Conservation (phyloP, 805 yeast species). For the Starmerella lactis-condensi region DNA sequence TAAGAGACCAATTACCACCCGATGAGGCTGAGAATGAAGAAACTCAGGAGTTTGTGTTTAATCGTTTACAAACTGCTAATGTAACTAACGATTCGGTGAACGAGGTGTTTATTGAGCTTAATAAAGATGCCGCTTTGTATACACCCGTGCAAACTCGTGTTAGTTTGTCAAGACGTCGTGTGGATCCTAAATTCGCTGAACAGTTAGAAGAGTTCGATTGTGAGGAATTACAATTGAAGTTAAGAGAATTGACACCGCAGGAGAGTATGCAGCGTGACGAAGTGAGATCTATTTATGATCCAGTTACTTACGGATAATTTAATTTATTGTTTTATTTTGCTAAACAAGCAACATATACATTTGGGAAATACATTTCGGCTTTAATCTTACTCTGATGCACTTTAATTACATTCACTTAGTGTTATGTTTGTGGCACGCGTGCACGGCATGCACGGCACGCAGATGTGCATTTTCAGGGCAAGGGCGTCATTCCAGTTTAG, state of each 20-base stretch:
- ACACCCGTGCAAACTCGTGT: slow-evolving; percentile 61
- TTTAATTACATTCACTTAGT: too few species aligned
- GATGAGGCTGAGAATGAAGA: slow-evolving; percentile 14
- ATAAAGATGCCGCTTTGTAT: slow-evolving; percentile 44
- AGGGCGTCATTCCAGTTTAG: too few species aligned
- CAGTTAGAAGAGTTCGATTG: slow-evolving; percentile 38
- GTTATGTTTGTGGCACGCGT: too few species aligned
- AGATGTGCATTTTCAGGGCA: too few species aligned
- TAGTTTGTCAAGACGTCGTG: slow-evolving; percentile 70
- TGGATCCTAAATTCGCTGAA: slow-evolving; percentile 34
- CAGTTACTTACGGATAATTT: slow-evolving; percentile 39
- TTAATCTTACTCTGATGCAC: too few species aligned
- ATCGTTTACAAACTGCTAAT: slow-evolving; percentile 63
- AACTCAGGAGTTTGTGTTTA: slow-evolving; percentile 32
- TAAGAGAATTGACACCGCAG: slow-evolving; percentile 55
- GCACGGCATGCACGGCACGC: too few species aligned
- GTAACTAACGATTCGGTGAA: slow-evolving; percentile 34
- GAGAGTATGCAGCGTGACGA: slow-evolving; percentile 54
- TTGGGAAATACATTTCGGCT: too few species aligned
- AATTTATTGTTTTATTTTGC: too few species aligned
- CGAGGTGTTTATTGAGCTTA: slow-evolving; percentile 52
- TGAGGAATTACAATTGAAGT: slow-evolving; percentile 41
- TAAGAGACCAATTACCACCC: slow-evolving; percentile 22
- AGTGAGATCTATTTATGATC: slow-evolving; percentile 52
- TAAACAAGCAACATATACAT: too few species aligned